phyloP scores from a whole-genome alignment of 2,329 filamentous ascomycete species.

The Immersiporthe knoxdaviesiana region DNA sequence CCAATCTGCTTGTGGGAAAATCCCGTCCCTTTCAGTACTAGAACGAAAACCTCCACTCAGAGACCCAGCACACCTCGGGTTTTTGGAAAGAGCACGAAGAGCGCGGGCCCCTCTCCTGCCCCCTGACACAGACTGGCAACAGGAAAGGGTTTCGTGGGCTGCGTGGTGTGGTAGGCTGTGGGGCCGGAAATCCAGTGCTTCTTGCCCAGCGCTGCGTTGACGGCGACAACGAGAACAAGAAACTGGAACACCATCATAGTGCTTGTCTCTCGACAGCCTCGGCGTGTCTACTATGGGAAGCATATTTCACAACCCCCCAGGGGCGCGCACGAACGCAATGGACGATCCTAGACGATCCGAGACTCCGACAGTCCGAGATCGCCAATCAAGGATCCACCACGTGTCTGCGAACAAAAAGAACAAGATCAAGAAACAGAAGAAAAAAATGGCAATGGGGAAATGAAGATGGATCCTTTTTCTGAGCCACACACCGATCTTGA shows the following conservation, averaged over 20 bases:
- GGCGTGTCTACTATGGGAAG: not conserved
- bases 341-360: not conserved
- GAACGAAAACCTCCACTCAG: not conserved
- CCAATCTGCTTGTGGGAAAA: not conserved
- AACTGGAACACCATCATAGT: not conserved
- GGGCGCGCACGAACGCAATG: not conserved
- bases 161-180: not conserved
- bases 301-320: too few relatives aligned
- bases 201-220: not conserved
- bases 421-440: not conserved
- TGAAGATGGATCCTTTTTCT: constrained; percentile 2
- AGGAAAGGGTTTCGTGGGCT: not conserved
- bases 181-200: not conserved
- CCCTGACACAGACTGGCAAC: not conserved
- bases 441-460: not conserved
- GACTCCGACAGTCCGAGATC: constrained; percentile 7
- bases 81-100: not conserved
- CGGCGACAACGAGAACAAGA: not conserved
- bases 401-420: constrained; percentile 8
- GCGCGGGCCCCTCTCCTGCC: not conserved
- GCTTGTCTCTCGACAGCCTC: not conserved
- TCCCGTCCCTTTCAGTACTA: not conserved
- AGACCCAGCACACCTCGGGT: not conserved
- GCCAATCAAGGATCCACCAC: constrained; percentile 8
- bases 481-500: constrained; percentile 6